Base-by-base conservation (phyloP, 495 filamentous ascomycete species). In the Copromyces sp. region DNA sequence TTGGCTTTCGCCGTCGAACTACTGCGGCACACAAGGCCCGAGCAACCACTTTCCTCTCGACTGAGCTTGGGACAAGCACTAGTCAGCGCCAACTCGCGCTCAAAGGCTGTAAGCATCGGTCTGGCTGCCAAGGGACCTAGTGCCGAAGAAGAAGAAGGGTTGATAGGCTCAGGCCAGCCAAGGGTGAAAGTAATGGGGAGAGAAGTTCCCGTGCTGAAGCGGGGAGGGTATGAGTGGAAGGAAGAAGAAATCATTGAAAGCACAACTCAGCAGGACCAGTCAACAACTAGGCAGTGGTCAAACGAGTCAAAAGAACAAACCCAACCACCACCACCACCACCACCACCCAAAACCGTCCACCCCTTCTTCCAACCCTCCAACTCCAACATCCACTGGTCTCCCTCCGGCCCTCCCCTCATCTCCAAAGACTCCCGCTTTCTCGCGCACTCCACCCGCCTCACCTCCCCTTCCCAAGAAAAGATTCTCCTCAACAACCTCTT, bases 51-150 rank as follows among this genome's bases (percentile, higher is more conserved):
- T n/a, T 94, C 91, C 6, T 93, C 92, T 75, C 85, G 92, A 53
- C 80, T 95, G 32, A 94, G 92, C 78, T 82, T 96, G 32, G 92
- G 87, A 0, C 92, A 95, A 77, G 92, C 91, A 2, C 87, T 94
- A 9, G 90, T 94, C 32, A 93, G 92, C 77, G 88, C 88, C 42
- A 94, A 94, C 75, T 92, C 89, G 72, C 85, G 90, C 72, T 88
- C 87, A 16, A 93, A 93, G 77, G 93, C 93, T 37, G 85, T 90
- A 47, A 92, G 85, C 79, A 74, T 96, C 14, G 93, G 93, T 4
- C 80, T 95, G 29, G 53, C 53, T 17, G 88, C 92, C 74, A 89
- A 83, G 44, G 91, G 89, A 0, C 86, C 84, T 38, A 87, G 85
- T 59, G 90, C 90, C 11, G 92, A 92, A 61, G 85, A 91, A 61